Percentiles rank a stretch among this genome's conserved stretches.
These are phyloP conservation scores for Cichorium intybus DNA, from an alignment of 140 eudicot species.

Conservation along the genomic window DNA sequence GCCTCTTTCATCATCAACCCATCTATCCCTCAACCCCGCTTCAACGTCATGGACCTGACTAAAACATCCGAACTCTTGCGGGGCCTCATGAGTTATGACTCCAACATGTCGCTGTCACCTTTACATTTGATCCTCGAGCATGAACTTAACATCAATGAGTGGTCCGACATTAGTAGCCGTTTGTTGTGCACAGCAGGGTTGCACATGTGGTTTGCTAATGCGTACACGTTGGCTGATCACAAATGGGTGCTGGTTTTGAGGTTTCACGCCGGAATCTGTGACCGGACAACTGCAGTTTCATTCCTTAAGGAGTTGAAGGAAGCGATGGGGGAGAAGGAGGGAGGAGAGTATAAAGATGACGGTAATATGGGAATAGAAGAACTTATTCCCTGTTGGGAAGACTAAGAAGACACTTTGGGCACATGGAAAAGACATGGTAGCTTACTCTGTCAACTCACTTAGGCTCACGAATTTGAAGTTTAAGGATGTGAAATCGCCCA, in stretches of 20 bases:
- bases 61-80: constrained; percentile 55
- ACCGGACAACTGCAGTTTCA: constrained; percentile 53
- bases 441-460: constrained; percentile 67
- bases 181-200: constrained; percentile 23
- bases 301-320: constrained; percentile 52
- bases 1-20: constrained; percentile 48
- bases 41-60: constrained; percentile 32
- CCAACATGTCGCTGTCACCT: constrained; percentile 28
- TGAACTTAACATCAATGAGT: constrained; percentile 54
- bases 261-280: constrained; percentile 70
- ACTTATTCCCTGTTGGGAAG: constrained; percentile 57
- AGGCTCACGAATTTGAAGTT: constrained; percentile 61
- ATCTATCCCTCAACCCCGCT: constrained; percentile 32
- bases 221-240: constrained; percentile 35
- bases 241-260: constrained; percentile 56
- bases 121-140: constrained; percentile 61
- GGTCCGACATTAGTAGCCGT: constrained; percentile 34
- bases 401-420: constrained; percentile 74
- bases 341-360: constrained; percentile 35
- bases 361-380: constrained; percentile 70
- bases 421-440: constrained; percentile 67
- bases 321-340: constrained; percentile 18
- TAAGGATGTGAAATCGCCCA: constrained; percentile 39
- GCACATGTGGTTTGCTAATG: constrained; percentile 42
- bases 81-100: background rate